Conservation (phyloP, 2,329 filamentous ascomycete species). For the Phyllosticta paracitricarpa region DNA sequence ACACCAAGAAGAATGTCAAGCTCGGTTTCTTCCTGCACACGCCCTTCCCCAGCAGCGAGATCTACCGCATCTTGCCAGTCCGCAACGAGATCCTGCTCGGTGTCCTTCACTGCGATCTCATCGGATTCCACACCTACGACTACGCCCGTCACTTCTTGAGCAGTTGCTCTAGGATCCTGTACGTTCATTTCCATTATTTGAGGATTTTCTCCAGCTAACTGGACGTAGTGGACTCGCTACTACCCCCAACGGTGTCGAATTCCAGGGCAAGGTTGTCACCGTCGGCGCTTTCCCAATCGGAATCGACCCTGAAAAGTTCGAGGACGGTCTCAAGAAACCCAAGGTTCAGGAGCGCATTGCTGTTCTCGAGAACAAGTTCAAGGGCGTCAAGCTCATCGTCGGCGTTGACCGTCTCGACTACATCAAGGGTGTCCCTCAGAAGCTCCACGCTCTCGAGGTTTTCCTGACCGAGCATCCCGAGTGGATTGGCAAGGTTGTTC, state of each 20-base stretch:
- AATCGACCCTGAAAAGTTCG: conserved; percentile 94
- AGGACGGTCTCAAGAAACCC: conserved; percentile 74
- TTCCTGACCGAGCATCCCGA: conserved; percentile 95
- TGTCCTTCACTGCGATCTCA: conserved; percentile 84
- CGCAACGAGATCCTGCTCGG: conserved; percentile 80
- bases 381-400: conserved; percentile 91
- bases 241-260: conserved; percentile 88
- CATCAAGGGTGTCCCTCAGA: conserved; percentile 97
- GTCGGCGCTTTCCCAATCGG: conserved; percentile 96
- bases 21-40: conserved; percentile 98
- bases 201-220: background rate
- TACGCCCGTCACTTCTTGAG: conserved; percentile 97
- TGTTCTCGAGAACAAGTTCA: conserved; percentile 77
- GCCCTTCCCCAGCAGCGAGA: conserved; percentile 92
- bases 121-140: conserved; percentile 98
- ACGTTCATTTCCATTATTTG: conserved; percentile 27
- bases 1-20: conserved; percentile 80
- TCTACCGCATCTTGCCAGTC: conserved; percentile 90
- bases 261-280: conserved; percentile 76
- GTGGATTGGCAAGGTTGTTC: conserved; percentile 94
- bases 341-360: conserved; percentile 83
- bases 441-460: conserved; percentile 89
- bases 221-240: conserved; percentile 52
- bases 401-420: conserved; percentile 96
- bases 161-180: conserved; percentile 89